Conservation (phyloP, 2,329 filamentous ascomycete genomes). For the Boeremia exigua region DNA sequence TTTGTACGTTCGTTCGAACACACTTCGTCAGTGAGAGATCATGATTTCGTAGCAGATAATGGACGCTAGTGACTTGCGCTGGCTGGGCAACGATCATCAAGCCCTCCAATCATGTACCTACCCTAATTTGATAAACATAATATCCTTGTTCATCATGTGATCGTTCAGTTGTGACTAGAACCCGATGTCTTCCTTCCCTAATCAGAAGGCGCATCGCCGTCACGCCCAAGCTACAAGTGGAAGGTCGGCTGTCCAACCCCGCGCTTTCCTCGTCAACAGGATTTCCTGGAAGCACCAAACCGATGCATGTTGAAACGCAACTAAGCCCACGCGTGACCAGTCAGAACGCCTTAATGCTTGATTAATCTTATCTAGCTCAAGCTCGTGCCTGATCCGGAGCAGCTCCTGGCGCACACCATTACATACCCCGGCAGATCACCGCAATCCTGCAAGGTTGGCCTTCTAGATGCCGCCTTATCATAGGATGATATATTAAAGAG, state of each 20-base stretch:
- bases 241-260: constrained; percentile 15
- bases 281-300: not conserved
- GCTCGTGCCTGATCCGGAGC: constrained; percentile 14
- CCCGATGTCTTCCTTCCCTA: constrained; percentile 10
- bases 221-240: constrained; percentile 7
- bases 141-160: not conserved
- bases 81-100: no score
- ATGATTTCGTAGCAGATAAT: no score
- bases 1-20: no score
- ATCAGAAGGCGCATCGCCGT: constrained; percentile 8
- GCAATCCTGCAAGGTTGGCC: constrained; percentile 12
- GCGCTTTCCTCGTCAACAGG: constrained; percentile 9
- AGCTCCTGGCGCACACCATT: constrained; percentile 7
- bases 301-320: constrained; percentile 7
- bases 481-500: constrained; percentile 17
- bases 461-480: constrained; percentile 19
- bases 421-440: constrained; percentile 12
- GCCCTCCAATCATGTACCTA: no score
- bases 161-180: not conserved
- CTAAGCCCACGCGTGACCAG: constrained; percentile 5
- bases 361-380: constrained; percentile 17
- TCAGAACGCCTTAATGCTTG: constrained; percentile 10
- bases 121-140: no score
- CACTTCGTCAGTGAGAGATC: no score
- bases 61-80: no score